A percentile compares a stretch with the other conserved stretches of the same genome.
These are phyloP conservation scores for Paraglomus occultum DNA, from an alignment of 192 early-diverging fungal species.

Conservation along the genomic window DNA sequence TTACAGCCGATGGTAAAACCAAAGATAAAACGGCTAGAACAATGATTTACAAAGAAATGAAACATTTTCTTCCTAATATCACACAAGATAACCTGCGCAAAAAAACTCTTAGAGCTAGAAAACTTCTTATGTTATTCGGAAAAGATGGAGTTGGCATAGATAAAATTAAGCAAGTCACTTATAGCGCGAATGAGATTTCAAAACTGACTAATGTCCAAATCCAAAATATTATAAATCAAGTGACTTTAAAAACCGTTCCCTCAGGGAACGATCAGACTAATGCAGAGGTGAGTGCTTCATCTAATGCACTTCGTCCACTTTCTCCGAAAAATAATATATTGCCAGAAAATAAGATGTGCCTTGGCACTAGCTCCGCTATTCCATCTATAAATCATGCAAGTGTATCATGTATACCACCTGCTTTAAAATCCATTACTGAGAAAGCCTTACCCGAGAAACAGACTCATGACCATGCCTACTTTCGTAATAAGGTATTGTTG, in stretches of 20 bases:
- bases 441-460: too few relatives aligned
- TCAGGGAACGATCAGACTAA: constrained; percentile 11
- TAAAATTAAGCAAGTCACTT: constrained; percentile 15
- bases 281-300: constrained; percentile 4
- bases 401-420: too few relatives aligned
- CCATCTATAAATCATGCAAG: too few relatives aligned
- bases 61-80: constrained; percentile 7
- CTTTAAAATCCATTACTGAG: too few relatives aligned
- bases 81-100: not conserved
- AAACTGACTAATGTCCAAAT: constrained; percentile 3
- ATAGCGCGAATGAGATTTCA: constrained; percentile 2
- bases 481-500: too few relatives aligned
- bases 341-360: not conserved
- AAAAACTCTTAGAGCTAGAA: constrained; percentile 11
- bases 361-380: not conserved
- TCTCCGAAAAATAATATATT: too few relatives aligned
- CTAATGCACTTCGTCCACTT: too few relatives aligned
- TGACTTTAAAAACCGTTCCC: constrained; percentile 19
- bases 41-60: constrained; percentile 11
- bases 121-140: not conserved
- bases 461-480: not conserved
- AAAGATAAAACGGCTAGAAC: constrained; percentile 7
- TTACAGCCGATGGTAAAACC: not conserved
- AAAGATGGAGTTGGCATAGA: not conserved
- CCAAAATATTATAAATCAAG: constrained; percentile 2